Evolutionary conservation across 1,139 yeast genomes (phyloP).

Genomic region (Hemisphaericaspora lyxosophila): DNA sequence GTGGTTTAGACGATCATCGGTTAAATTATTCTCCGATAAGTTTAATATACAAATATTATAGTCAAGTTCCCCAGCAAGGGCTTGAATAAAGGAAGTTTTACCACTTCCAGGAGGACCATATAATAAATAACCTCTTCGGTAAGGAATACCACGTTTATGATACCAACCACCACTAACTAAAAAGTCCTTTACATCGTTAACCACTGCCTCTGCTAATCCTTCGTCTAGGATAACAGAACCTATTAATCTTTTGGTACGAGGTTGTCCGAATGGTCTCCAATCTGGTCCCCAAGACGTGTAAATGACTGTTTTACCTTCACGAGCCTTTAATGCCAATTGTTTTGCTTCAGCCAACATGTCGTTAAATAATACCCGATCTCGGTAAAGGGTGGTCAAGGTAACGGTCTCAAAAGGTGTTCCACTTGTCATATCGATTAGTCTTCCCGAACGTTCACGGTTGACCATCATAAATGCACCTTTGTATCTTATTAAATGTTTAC

Average conservation of each 20-base stretch:
- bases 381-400: conserved; percentile 81
- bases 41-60: conserved; percentile 93
- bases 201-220: conserved; percentile 64
- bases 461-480: conserved; percentile 87
- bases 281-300: conserved; percentile 98
- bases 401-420: conserved; percentile 97
- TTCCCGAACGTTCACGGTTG: conserved; percentile 85
- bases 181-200: conserved; percentile 78
- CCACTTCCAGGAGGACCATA: conserved; percentile 99
- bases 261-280: conserved; percentile 98
- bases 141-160: conserved; percentile 93
- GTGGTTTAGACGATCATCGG: conserved; percentile 92
- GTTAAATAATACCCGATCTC: conserved; percentile 71
- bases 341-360: conserved; percentile 86
- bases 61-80: conserved; percentile 93
- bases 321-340: conserved; percentile 71
- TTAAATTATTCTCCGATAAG: conserved; percentile 83
- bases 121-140: conserved; percentile 87
- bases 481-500: conserved; percentile 83
- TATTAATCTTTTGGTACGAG: conserved; percentile 79
- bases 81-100: conserved; percentile 92
- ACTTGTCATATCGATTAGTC: conserved; percentile 81
- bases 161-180: conserved; percentile 85
- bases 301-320: conserved; percentile 92
- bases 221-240: conserved; percentile 84